phyloP scores from a whole-genome alignment of 31 red algal genomes.

The Asparagopsis taxiformis region DNA sequence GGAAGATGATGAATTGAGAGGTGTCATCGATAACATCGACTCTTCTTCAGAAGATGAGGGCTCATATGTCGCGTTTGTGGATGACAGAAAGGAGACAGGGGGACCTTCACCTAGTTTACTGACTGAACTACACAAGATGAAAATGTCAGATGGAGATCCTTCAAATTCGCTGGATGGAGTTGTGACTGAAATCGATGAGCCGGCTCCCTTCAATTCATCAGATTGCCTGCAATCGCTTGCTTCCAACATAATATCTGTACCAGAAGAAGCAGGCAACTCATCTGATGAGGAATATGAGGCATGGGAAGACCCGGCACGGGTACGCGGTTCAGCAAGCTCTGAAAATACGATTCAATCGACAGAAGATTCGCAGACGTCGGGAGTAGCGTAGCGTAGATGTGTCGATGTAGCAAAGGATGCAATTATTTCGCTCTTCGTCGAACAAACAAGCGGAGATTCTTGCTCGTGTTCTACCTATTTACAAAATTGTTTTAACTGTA shows the following conservation, averaged over 20 bases:
- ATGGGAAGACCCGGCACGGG: constrained; percentile 48
- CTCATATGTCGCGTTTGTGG: constrained; percentile 59
- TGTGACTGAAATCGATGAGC: constrained; percentile 62
- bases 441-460: too few relatives aligned
- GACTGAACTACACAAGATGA: constrained; percentile 8
- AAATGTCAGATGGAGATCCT: too few relatives aligned
- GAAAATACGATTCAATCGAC: constrained; percentile 10
- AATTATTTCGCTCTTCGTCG: too few relatives aligned
- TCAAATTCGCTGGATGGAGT: constrained; percentile 30
- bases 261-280: constrained; percentile 41
- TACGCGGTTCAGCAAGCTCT: constrained; percentile 15
- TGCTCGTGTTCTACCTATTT: too few relatives aligned
- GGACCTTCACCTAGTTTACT: background rate
- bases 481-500: too few relatives aligned
- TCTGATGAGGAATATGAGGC: constrained; percentile 61
- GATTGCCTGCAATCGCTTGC: constrained; percentile 26
- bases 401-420: too few relatives aligned
- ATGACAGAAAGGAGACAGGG: constrained; percentile 17
- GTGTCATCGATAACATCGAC: constrained; percentile 28
- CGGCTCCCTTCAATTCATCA: background rate
- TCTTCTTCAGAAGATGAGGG: constrained; percentile 62
- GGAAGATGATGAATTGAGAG: constrained; percentile 4
- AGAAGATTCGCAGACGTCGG: too few relatives aligned
- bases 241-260: constrained; percentile 19
- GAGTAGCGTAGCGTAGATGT: too few relatives aligned